These are phyloP conservation scores for Chenopodium formosanum DNA, from an alignment of 148 eudicot genomes.

Conservation along the genomic window DNA sequence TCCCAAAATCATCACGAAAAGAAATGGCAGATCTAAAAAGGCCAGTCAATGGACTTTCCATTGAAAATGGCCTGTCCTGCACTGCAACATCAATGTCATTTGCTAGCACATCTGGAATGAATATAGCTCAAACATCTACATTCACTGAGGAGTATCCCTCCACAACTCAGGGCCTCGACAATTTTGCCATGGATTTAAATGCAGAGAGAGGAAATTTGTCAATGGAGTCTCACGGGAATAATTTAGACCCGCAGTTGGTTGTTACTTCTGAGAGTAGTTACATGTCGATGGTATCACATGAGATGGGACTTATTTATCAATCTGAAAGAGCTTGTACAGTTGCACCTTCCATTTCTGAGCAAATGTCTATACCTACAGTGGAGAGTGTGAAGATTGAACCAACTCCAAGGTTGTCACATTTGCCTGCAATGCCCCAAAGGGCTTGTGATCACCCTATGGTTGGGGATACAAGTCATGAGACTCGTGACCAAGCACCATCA, in stretches of 20 bases:
- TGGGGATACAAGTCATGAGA: not conserved
- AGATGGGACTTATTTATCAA: slow-evolving; percentile 6
- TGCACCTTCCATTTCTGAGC: not conserved
- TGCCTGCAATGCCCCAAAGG: not conserved
- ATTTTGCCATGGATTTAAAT: not conserved
- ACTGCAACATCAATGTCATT: slow-evolving; percentile 8
- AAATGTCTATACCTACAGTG: not conserved
- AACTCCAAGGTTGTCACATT: not conserved
- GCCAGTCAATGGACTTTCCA: not conserved
- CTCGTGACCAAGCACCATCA: not conserved
- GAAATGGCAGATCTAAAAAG: slow-evolving; percentile 17
- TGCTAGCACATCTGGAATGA: not conserved
- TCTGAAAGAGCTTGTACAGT: not conserved
- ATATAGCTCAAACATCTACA: not conserved
- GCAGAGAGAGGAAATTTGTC: not conserved
- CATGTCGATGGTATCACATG: not conserved
- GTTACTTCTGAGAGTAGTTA: not conserved
- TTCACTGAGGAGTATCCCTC: not conserved
- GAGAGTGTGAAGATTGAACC: not conserved
- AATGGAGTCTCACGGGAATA: not conserved
- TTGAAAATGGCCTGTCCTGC: slow-evolving; percentile 1
- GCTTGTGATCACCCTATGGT: not conserved
- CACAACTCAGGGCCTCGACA: slow-evolving; percentile 9
- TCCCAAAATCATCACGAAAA: slow-evolving; percentile 19
- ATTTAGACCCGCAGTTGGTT: not conserved